A percentile compares a stretch with the other conserved stretches of the same genome.
phyloP scores from a whole-genome alignment of 257 asterid species.

The Petrea volubilis region DNA sequence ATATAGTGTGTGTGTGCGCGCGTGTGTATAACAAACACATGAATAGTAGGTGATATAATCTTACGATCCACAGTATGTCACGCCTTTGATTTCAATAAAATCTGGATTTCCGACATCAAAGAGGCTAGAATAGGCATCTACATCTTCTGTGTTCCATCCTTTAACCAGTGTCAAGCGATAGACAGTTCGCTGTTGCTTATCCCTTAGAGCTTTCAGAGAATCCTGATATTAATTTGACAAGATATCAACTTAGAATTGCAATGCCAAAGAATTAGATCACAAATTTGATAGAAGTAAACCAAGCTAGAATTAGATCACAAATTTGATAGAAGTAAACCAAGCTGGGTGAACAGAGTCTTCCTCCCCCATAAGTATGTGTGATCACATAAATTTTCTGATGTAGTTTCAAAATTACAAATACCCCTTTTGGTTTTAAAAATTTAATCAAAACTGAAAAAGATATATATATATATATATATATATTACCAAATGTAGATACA shows the following conservation, averaged over 20 bases:
- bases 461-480: too few relatives aligned
- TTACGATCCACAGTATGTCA: slow-evolving; percentile 98
- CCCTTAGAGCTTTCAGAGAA: slow-evolving; percentile 84
- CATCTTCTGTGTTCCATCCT: slow-evolving; percentile 97
- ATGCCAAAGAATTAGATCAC: not conserved
- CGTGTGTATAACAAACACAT: not conserved
- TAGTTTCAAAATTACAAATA: too few relatives aligned
- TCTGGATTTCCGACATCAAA: slow-evolving; percentile 83
- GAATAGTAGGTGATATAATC: slow-evolving; percentile 19
- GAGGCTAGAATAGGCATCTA: slow-evolving; percentile 84
- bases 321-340: not conserved
- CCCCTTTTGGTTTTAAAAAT: too few relatives aligned
- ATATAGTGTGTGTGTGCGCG: too few relatives aligned
- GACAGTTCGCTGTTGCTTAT: slow-evolving; percentile 92
- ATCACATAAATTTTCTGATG: too few relatives aligned
- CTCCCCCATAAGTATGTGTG: too few relatives aligned
- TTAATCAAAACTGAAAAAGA: too few relatives aligned
- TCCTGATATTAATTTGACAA: slow-evolving; percentile 48
- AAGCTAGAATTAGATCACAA: not conserved
- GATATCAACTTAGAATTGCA: slow-evolving; percentile 11
- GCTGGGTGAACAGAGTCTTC: too few relatives aligned
- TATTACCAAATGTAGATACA: too few relatives aligned
- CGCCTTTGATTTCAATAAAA: slow-evolving; percentile 96
- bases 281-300: not conserved
- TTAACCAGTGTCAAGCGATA: slow-evolving; percentile 93